Conservation (phyloP, 345 rosid genomes). For the Noccaea caerulescens region DNA sequence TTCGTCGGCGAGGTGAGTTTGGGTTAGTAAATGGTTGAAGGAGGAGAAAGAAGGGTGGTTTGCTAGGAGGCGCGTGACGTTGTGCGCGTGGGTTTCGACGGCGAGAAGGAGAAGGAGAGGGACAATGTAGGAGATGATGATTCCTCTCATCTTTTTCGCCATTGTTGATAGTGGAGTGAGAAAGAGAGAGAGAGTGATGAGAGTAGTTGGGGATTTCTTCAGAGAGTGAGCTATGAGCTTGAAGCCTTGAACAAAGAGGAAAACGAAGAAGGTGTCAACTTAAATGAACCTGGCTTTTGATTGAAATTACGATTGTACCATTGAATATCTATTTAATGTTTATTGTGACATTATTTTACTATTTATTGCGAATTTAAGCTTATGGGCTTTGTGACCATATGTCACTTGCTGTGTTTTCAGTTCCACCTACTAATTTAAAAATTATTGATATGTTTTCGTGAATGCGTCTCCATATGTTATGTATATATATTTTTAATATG, state of each 20-base stretch:
- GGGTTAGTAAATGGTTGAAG: slow-evolving; percentile 80
- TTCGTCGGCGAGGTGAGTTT: slow-evolving; percentile 83
- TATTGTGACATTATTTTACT: background rate
- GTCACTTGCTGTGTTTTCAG: slow-evolving; percentile 14
- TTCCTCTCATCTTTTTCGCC: slow-evolving; percentile 38
- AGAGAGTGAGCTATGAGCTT: slow-evolving; percentile 31
- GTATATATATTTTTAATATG: too few species aligned
- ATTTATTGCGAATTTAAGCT: slow-evolving; percentile 33
- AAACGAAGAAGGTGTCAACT: slow-evolving; percentile 17
- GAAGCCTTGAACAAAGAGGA: background rate
- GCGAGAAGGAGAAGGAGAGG: slow-evolving; percentile 42
- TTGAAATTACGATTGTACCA: slow-evolving; percentile 27
- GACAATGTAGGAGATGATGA: slow-evolving; percentile 36
- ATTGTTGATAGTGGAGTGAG: slow-evolving; percentile 31
- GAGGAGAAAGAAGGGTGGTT: slow-evolving; percentile 76
- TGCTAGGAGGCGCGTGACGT: slow-evolving; percentile 74
- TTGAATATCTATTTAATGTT: background rate
- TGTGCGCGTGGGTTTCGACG: slow-evolving; percentile 56
- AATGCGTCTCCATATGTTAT: too few species aligned
- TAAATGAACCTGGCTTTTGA: slow-evolving; percentile 30
- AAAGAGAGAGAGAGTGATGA: slow-evolving; percentile 15
- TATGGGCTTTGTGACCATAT: slow-evolving; percentile 28
- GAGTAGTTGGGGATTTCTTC: background rate
- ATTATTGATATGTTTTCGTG: too few species aligned
- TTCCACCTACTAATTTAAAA: slow-evolving; percentile 10